Conservation (phyloP, 306 rosid genomes). For the Prosopis cineraria region DNA sequence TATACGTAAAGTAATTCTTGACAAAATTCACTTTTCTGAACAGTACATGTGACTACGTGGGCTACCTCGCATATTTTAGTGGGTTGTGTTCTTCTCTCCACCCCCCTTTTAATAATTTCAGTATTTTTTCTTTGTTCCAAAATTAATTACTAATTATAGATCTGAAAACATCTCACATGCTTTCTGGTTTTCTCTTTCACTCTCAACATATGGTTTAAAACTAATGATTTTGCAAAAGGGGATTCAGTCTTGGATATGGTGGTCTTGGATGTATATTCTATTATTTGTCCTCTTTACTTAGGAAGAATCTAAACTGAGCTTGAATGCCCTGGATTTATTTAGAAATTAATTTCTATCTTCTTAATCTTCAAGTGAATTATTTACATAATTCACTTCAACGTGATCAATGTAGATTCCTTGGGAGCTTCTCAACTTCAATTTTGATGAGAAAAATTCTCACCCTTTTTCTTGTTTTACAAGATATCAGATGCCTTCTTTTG, state of each 20-base stretch:
- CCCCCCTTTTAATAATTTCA: neutral
- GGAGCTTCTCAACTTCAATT: neutral
- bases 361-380: no score
- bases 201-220: neutral
- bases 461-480: slow-evolving; percentile 4
- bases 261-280: no score
- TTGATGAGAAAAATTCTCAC: neutral
- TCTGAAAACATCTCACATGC: neutral
- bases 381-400: neutral
- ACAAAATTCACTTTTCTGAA: slow-evolving; percentile 3
- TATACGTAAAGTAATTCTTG: slow-evolving; percentile 21
- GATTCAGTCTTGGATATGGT: neutral
- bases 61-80: neutral
- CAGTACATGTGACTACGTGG: neutral
- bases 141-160: neutral
- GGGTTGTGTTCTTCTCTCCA: neutral
- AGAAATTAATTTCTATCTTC: no score
- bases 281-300: no score
- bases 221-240: neutral
- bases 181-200: neutral
- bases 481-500: slow-evolving; percentile 15
- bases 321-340: neutral
- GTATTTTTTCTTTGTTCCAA: neutral
- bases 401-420: neutral
- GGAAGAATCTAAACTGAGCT: neutral